phyloP scores from a whole-genome alignment of 176 grass and related monocot species.

The Echinochloa phyllopogon region DNA sequence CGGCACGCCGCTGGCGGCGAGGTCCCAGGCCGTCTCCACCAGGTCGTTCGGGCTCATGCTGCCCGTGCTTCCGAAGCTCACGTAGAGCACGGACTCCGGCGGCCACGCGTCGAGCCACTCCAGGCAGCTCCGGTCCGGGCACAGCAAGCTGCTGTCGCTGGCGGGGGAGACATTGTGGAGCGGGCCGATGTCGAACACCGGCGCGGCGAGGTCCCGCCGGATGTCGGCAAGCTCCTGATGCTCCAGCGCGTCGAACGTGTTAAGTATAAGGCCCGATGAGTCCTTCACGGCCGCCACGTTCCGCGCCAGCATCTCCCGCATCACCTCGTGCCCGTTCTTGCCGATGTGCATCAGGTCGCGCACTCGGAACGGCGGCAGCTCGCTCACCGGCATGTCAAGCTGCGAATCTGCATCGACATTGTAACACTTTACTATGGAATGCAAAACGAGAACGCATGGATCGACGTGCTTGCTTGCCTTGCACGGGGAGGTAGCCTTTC shows the following conservation, averaged over 20 bases:
- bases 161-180: conserved; percentile 44
- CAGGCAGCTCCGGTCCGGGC: conserved; percentile 47
- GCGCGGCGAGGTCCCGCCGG: not conserved
- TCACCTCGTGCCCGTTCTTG: not conserved
- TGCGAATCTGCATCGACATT: conserved; percentile 27
- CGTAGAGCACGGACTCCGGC: conserved; percentile 46
- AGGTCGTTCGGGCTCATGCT: conserved; percentile 27
- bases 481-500: conserved; percentile 46
- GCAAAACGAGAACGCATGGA: too few relatives aligned
- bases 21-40: conserved; percentile 43
- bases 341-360: conserved; percentile 39
- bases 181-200: conserved; percentile 47
- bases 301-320: not conserved
- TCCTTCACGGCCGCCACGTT: not conserved
- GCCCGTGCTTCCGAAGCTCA: conserved; percentile 61
- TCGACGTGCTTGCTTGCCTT: conserved; percentile 28
- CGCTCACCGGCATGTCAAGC: conserved; percentile 36
- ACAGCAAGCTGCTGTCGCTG: conserved; percentile 34
- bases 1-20: conserved; percentile 46
- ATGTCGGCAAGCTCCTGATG: not conserved
- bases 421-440: too few relatives aligned
- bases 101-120: conserved; percentile 37
- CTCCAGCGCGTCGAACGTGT: conserved; percentile 41
- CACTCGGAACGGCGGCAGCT: conserved; percentile 50
- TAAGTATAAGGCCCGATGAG: conserved; percentile 42